Percentiles rank a stretch among this genome's conserved stretches.
Evolutionary conservation across 2,329 filamentous ascomycete genomes (phyloP).

Genomic region (Dendryphion nanum): DNA sequence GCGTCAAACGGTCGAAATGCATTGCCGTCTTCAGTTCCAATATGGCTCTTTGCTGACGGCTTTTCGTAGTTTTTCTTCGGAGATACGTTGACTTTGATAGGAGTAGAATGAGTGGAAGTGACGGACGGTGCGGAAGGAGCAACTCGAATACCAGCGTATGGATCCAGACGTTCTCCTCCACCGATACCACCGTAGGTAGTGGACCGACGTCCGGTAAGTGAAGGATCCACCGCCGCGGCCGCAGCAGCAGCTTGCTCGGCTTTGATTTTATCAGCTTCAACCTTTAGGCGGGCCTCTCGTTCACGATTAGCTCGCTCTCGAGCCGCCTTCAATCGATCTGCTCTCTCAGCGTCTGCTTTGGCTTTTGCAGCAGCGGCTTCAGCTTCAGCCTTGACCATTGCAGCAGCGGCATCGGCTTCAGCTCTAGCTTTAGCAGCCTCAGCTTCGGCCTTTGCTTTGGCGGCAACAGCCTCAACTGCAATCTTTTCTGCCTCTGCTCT

Average conservation of each 20-base stretch:
- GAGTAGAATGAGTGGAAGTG: constrained; percentile 37
- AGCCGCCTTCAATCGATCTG: constrained; percentile 37
- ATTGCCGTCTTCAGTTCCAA: constrained; percentile 55
- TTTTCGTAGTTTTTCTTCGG: constrained; percentile 45
- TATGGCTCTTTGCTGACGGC: constrained; percentile 57
- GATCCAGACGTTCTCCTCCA: constrained; percentile 67
- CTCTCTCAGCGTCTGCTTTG: constrained; percentile 33
- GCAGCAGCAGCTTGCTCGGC: constrained; percentile 21
- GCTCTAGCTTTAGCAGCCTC: too few species aligned
- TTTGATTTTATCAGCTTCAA: constrained; percentile 34
- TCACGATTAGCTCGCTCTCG: constrained; percentile 35
- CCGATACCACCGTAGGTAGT: constrained; percentile 44
- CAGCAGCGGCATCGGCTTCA: constrained; percentile 37
- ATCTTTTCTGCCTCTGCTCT: constrained; percentile 31
- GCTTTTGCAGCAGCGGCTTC: constrained; percentile 30
- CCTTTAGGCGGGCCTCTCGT: constrained; percentile 36
- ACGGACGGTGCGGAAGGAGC: constrained; percentile 47
- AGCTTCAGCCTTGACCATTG: constrained; percentile 21
- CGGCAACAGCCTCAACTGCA: constrained; percentile 10
- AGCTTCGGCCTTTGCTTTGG: constrained; percentile 20
- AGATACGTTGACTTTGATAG: constrained; percentile 39
- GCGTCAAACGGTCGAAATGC: constrained; percentile 75
- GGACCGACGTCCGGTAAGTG: constrained; percentile 25
- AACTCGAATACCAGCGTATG: constrained; percentile 64
- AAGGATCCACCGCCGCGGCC: constrained; percentile 14